Evolutionary conservation across 352 stramenopile genomes (phyloP).

Genomic region (Globisporangium okanoganense): DNA sequence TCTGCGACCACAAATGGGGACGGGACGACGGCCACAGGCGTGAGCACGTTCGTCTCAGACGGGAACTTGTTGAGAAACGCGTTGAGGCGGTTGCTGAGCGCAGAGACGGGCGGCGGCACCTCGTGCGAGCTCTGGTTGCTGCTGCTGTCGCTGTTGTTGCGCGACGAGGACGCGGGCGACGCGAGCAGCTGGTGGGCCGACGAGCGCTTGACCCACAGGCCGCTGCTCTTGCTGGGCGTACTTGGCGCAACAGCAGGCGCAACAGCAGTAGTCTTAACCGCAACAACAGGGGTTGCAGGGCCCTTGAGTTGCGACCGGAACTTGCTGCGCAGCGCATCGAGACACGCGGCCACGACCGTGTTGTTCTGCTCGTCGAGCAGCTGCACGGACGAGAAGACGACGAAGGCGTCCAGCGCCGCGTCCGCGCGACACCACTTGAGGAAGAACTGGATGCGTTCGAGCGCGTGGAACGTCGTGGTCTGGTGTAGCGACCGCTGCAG

Average conservation of each 20-base stretch:
- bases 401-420: constrained; percentile 56
- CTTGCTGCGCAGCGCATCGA: constrained; percentile 57
- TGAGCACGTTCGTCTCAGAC: constrained; percentile 18
- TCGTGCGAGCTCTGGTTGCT: constrained; percentile 8
- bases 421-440: constrained; percentile 73
- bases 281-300: background rate
- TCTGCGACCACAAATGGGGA: constrained; percentile 1
- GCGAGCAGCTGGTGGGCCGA: constrained; percentile 3
- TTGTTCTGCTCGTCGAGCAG: constrained; percentile 78
- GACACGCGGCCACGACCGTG: constrained; percentile 48
- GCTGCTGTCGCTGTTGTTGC: constrained; percentile 2
- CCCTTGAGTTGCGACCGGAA: constrained; percentile 29
- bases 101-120: background rate
- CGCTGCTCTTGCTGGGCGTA: background rate
- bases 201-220: constrained; percentile 9
- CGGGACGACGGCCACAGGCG: constrained; percentile 16
- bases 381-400: constrained; percentile 77
- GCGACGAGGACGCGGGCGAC: background rate
- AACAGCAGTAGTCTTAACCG: background rate
- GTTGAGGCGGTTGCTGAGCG: constrained; percentile 32
- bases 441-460: constrained; percentile 85
- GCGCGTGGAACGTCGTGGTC: constrained; percentile 71
- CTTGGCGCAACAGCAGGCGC: background rate
- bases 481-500: constrained; percentile 65
- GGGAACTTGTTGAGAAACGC: constrained; percentile 73